Evolutionary conservation across 2,329 filamentous ascomycete genomes (phyloP).

Genomic region (Cytospora mali): DNA sequence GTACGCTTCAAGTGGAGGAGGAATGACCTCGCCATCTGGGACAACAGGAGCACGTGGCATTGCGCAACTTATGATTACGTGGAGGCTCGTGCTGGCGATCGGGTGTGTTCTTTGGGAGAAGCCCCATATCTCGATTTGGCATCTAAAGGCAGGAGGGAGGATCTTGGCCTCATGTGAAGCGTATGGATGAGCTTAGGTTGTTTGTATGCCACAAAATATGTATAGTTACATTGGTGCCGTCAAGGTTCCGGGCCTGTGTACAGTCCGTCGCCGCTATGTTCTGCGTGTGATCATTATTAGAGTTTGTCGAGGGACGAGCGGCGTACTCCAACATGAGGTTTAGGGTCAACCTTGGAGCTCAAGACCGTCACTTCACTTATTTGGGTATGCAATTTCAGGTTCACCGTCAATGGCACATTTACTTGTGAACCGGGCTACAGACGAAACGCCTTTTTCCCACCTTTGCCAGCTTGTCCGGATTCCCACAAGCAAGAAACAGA

Average conservation of each 20-base stretch:
- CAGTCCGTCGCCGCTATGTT: neutral
- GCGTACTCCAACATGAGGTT: neutral
- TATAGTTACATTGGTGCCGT: neutral
- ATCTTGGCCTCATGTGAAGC: conserved; percentile 30
- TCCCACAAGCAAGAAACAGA: neutral
- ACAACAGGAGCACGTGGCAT: conserved; percentile 58
- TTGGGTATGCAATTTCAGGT: too few relatives aligned
- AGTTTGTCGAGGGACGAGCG: neutral
- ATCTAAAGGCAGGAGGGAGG: conserved; percentile 44
- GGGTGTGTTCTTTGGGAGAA: conserved; percentile 47
- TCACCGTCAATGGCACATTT: too few relatives aligned
- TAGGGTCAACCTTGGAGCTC: neutral
- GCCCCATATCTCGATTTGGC: conserved; percentile 45
- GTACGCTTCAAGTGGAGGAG: conserved; percentile 56
- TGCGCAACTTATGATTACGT: conserved; percentile 65
- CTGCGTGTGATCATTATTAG: neutral
- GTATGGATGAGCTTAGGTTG: neutral
- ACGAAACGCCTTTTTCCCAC: too few relatives aligned
- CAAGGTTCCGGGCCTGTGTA: neutral
- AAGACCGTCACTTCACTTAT: neutral
- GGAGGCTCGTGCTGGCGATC: conserved; percentile 45
- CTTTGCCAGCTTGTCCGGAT: neutral
- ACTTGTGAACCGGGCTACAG: too few relatives aligned
- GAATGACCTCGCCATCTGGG: conserved; percentile 66
- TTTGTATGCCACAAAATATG: neutral